Base-by-base conservation (phyloP, 768 basidiomycete species). In the Trametes sanguinea region DNA sequence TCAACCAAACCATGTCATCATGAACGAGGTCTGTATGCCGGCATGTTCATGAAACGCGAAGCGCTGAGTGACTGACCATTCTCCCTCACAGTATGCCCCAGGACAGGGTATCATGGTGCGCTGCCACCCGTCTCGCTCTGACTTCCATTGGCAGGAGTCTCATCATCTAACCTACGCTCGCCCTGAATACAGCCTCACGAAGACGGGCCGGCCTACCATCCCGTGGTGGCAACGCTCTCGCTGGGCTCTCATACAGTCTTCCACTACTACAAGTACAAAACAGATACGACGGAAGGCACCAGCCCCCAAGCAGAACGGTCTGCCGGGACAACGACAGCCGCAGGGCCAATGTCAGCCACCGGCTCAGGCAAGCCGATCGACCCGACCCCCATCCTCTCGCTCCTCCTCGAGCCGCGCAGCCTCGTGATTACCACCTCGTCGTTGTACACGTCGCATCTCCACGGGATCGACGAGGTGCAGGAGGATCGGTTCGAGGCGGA, bases 41-140 rank as follows among this genome's bases (percentile, higher is more conserved):
- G 27, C 5, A 35, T 58, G 51, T 58, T 46, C 54, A 48, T 46
- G 44, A 43, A 7, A 64, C 40, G 55, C 48, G 52, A 32, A 45
- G 61, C 55, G 54, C 65, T 44, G 55, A 11, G n/a, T 55, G 32
- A 51, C 60, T 47, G 6, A 44, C 6, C 22, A 22, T 22, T 22
- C 22, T 22, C 16, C 43, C 37, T 51, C n/a, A 4, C 67, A 91
- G 86, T 98, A 98, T 74, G 81, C 85, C 16, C 83, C 93, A 7
- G 92, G 91, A 1, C 94, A 97, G 77, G 95, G 96, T 10, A 98
- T 98, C 62, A 90, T 95, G 84, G 94, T 94, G 72, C 78, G 74
- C 59, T 37, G 35, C 35, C 35, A 37, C 11, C 11, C 35, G 17
- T 45, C 27, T 43, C 42, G 14, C 42, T 14, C 42, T 5, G 5